Conservation (phyloP, 140 eudicot species). For the Oenanthe javanica region DNA sequence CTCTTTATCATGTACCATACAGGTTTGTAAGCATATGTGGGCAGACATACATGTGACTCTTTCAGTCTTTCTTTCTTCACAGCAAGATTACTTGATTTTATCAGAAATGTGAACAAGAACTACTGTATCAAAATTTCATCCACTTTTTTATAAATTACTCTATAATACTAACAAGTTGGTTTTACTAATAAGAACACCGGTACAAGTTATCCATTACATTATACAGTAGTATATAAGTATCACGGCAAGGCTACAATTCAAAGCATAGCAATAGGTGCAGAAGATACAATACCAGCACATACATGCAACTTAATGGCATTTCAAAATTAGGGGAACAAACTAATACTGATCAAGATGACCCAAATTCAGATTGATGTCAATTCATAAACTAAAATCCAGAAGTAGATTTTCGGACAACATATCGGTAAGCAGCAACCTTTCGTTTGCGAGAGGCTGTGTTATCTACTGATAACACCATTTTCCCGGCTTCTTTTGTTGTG, state of each 20-base stretch:
- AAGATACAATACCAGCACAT: neutral
- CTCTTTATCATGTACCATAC: neutral
- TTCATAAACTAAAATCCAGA: neutral
- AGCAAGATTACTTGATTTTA: neutral
- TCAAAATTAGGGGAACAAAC: neutral
- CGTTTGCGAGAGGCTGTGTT: slow-evolving; percentile 60
- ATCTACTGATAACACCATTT: slow-evolving; percentile 71
- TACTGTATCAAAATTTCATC: neutral
- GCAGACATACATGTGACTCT: neutral
- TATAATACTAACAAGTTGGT: neutral
- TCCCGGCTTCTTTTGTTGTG: slow-evolving; percentile 62
- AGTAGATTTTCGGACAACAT: slow-evolving; percentile 53
- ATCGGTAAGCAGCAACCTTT: slow-evolving; percentile 92
- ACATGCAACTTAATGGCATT: slow-evolving; percentile 2
- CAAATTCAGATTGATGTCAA: neutral
- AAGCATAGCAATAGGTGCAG: neutral
- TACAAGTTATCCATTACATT: slow-evolving; percentile 9
- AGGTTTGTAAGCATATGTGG: neutral
- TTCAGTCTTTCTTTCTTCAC: neutral
- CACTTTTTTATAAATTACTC: neutral
- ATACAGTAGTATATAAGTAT: too few species aligned
- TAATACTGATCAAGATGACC: neutral
- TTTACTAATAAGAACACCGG: neutral
- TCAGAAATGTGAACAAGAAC: neutral
- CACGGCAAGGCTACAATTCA: neutral